Evolutionary conservation across 2,329 filamentous ascomycete genomes (phyloP), one percentile per base, ranked within the genome.

Genomic region (Sclerotinia glacialis): DNA sequence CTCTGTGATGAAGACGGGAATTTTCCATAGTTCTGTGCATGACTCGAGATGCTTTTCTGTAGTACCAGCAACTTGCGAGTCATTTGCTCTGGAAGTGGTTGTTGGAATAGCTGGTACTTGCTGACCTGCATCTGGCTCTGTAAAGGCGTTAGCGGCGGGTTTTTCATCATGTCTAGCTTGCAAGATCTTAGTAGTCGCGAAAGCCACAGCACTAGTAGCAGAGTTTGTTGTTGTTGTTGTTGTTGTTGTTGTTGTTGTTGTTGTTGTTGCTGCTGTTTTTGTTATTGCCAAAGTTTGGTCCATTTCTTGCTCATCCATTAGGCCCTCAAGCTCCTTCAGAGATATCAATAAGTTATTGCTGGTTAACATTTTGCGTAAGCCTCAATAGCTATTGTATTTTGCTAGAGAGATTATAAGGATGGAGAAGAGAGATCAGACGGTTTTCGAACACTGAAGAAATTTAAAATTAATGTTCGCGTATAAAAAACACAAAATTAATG

Each of bases 241-340:
- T 2, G 18, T 0, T 7, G 5, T 2, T 42, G 26, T 4, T 2
- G 23, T 3, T 31, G 55, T 44, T 21, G 40, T 14, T 9, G 23
- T n/a, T n/a, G n/a, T n/a, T n/a, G n/a, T n/a, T n/a, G n/a, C n/a
- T n/a, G n/a, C n/a, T n/a, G n/a, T n/a, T n/a, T n/a, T 5, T 28
- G 55, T 3, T 42, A 23, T 14, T 46, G 26, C 9, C 12, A 58
- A 28, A 21, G 37, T 8, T 28, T 42, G 28, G 0, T 12, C 18
- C 2, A 28, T 2, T 46, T 59, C 55, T 21, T 46, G 23, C 26
- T 59, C 55, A n/a, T 59, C 40, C 55, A 59, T 59, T 21, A 59
- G 21, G 1, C 3, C 4, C n/a, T 46, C 40, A n/a, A 59, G 26
- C 40, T 59, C 55, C 6, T 59, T 26, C 11, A 59, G 42, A 7